Percentiles rank a stretch among this genome's conserved stretches.
Evolutionary conservation across 306 rosid species (phyloP).

Genomic region (Pyrus pyrifolia): DNA sequence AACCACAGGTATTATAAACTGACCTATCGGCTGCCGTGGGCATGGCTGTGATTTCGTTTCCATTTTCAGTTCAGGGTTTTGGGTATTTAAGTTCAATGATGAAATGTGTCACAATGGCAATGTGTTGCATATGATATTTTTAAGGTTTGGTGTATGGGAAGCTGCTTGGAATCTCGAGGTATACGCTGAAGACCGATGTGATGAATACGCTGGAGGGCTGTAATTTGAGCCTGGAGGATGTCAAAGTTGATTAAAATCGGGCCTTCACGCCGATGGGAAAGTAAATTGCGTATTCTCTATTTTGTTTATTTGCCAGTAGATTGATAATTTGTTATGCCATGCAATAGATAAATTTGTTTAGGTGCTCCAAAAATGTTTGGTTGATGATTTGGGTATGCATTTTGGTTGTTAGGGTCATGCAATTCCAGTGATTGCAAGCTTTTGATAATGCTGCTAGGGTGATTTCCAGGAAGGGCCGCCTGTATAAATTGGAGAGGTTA

Average conservation of each 20-base stretch:
- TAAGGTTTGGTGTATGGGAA: constrained; percentile 51
- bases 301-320: neutral
- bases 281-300: constrained; percentile 27
- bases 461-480: constrained; percentile 31
- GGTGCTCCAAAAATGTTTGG: neutral
- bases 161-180: constrained; percentile 29
- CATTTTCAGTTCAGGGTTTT: neutral
- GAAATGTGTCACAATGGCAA: neutral
- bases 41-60: neutral
- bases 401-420: constrained; percentile 57
- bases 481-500: constrained; percentile 70
- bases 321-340: neutral
- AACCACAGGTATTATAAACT: constrained; percentile 24
- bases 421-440: constrained; percentile 37
- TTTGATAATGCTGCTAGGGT: constrained; percentile 31
- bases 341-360: neutral
- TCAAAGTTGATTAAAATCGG: constrained; percentile 56
- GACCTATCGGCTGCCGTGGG: neutral
- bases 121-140: neutral
- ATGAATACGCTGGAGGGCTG: constrained; percentile 58
- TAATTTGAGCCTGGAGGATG: constrained; percentile 61
- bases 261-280: constrained; percentile 29
- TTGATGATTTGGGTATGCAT: neutral
- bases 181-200: constrained; percentile 64
- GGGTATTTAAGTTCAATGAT: neutral